phyloP scores from a whole-genome alignment of 2,329 filamentous ascomycete genomes.

The Zasmidium angulare region DNA sequence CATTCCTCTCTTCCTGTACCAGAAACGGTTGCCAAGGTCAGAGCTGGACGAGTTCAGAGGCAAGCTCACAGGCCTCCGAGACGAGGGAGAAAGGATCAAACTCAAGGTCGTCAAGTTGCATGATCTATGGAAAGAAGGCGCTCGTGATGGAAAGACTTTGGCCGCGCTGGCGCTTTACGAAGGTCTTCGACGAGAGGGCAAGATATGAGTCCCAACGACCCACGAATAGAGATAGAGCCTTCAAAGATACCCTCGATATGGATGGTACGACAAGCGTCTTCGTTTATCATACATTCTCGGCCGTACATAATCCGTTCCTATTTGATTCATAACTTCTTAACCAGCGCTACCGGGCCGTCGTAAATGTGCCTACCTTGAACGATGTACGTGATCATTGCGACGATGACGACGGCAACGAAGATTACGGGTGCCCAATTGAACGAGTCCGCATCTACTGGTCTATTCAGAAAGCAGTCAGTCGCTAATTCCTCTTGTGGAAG shows the following conservation, averaged over 20 bases:
- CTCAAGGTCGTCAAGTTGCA: conserved; percentile 54
- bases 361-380: conserved; percentile 20
- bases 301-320: not conserved
- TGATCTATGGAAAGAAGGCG: conserved; percentile 55
- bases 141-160: conserved; percentile 57
- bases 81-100: conserved; percentile 60
- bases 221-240: not conserved
- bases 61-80: conserved; percentile 54
- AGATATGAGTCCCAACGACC: conserved; percentile 32
- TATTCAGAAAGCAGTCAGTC: not conserved
- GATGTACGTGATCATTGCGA: conserved; percentile 21
- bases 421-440: conserved; percentile 25
- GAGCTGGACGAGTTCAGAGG: conserved; percentile 54
- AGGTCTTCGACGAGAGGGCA: conserved; percentile 50
- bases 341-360: conserved; percentile 20
- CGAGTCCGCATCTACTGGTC: conserved; percentile 10
- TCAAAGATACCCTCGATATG: not conserved
- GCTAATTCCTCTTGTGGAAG: not conserved
- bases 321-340: conserved; percentile 9
- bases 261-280: not conserved
- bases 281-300: not conserved
- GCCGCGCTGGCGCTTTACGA: conserved; percentile 57
- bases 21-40: conserved; percentile 51
- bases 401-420: conserved; percentile 14
- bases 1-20: conserved; percentile 56